Evolutionary conservation across 192 early-diverging fungal species (phyloP), one percentile per base, ranked within the genome.

Genomic region (Dissophora ornata): DNA sequence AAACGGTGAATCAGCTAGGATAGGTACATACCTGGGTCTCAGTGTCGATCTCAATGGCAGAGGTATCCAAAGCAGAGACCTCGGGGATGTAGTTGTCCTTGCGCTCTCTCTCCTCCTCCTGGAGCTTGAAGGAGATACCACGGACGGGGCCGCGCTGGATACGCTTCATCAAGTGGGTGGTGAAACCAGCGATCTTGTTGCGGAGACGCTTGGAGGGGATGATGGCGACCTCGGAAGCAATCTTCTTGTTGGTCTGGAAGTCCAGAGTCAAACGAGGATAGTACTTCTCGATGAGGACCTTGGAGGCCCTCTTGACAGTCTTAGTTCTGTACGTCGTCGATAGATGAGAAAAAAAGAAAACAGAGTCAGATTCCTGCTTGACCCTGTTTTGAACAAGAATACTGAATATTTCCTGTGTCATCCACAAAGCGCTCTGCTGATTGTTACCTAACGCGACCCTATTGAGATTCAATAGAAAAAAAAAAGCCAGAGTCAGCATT

Each of bases 161-260:
- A 88, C 98, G 96, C 90, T 94, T 93, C 98, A 99, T 99, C 93
- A 99, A 90, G 86, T 98, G 98, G 74, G 97, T 99, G 85, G 97
- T 99, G 93, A 98, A 99, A 71, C 98, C 98, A 79, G 98, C 98
- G 82, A 99, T 99, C 93, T 99, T 97, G 94, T 99, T 99, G 81
- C 98, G 95, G 82, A 99, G 95, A 80, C 98, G 94, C 94, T 99
- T 98, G 81, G 95, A 93, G 65, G 95, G 84, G 75, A 99, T 97
- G 84, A 98, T 95, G 79, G 98, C 95, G 74, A 98, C 97, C 87
- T 98, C 97, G 83, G 93, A 91, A 81, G 86, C 86, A 84, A 98
- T 97, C 85, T 93, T 95, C 96, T 99, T 99, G 95, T 99, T 99
- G 90, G 95, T 96, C 87, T 99, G 96, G 92, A 99, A 99, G 81